These are phyloP conservation scores for Epichloe baconii DNA, from an alignment of 2,329 filamentous ascomycete genomes.

Conservation along the genomic window DNA sequence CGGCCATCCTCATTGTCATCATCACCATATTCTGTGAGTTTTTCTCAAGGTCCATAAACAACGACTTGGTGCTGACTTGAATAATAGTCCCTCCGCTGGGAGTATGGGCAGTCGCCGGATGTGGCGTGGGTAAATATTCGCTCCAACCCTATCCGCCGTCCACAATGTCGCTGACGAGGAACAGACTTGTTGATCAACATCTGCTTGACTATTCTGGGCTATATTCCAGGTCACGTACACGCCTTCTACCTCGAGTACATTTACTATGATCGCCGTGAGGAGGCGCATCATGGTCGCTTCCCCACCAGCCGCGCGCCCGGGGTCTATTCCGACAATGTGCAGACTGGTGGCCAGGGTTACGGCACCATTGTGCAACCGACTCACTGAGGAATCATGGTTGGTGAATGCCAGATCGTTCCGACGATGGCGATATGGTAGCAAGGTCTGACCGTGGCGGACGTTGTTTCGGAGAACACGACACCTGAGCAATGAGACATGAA, in stretches of 20 bases:
- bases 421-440: background rate
- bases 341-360: conserved; percentile 57
- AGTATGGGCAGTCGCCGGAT: conserved; percentile 51
- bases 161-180: conserved; percentile 6
- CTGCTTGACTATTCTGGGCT: conserved; percentile 53
- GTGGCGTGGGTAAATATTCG: conserved; percentile 34
- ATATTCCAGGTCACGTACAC: conserved; percentile 65
- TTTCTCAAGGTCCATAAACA: background rate
- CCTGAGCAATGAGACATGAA: background rate
- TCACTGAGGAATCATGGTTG: conserved; percentile 3
- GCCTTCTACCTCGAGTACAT: conserved; percentile 75
- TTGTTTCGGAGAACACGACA: background rate
- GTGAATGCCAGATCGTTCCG: too few species aligned
- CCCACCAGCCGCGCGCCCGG: conserved; percentile 46
- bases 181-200: conserved; percentile 54
- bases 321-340: conserved; percentile 60
- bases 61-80: conserved; percentile 10
- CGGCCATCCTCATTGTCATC: conserved; percentile 35
- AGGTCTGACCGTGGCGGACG: too few species aligned
- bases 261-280: conserved; percentile 63
- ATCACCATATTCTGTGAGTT: conserved; percentile 40
- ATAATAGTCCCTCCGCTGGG: conserved; percentile 51
- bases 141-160: background rate
- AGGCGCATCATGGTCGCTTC: conserved; percentile 43
- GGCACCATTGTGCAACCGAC: conserved; percentile 31